phyloP scores from a whole-genome alignment of 2,329 filamentous ascomycete species.

The Corinectria fuckeliana region DNA sequence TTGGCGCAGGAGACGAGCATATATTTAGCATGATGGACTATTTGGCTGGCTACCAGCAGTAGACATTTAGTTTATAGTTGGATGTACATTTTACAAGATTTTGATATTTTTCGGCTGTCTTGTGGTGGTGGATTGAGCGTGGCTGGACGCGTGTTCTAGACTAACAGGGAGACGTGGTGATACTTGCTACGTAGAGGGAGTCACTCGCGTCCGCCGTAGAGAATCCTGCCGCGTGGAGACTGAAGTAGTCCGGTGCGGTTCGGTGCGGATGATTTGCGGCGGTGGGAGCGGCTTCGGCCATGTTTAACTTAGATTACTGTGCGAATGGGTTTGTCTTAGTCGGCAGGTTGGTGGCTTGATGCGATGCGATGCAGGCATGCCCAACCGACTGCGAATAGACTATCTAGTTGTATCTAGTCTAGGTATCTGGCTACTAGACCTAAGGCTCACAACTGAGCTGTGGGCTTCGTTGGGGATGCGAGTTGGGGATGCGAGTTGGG shows the following conservation, averaged over 20 bases:
- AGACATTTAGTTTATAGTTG: background rate
- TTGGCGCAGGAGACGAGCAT: conserved; percentile 4
- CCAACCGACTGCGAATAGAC: background rate
- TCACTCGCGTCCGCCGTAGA: background rate
- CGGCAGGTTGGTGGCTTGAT: background rate
- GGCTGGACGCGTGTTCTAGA: too few species aligned
- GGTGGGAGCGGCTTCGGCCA: background rate
- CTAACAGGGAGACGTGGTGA: too few species aligned
- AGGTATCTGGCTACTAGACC: too few species aligned
- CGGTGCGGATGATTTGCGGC: background rate
- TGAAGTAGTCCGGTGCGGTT: too few species aligned
- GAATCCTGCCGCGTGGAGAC: background rate
- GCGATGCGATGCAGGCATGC: background rate
- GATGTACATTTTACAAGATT: background rate
- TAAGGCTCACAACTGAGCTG: too few species aligned
- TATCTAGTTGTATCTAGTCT: too few species aligned
- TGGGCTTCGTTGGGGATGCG: too few species aligned
- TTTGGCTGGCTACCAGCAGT: too few species aligned
- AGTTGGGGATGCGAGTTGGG: background rate
- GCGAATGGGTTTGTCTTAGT: background rate
- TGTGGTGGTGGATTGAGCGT: background rate
- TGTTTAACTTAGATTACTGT: background rate
- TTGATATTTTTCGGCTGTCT: background rate
- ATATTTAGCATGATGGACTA: background rate
- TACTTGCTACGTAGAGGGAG: too few species aligned